phyloP scores from a whole-genome alignment of 192 early-diverging fungal genomes.

The Mortierella alpina region DNA sequence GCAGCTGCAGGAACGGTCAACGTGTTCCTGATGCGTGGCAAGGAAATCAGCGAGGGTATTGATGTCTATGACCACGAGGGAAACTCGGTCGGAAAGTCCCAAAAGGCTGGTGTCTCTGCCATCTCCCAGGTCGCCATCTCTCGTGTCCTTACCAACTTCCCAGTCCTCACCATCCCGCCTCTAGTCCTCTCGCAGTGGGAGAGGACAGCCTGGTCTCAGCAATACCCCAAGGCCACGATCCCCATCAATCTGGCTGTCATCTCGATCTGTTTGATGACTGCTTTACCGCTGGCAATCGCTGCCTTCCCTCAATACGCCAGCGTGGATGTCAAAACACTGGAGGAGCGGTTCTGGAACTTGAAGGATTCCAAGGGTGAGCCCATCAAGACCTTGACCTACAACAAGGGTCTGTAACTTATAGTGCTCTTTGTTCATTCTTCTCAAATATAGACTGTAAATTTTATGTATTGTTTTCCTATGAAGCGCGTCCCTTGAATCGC shows the following conservation, averaged over 20 bases:
- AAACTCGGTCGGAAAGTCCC: slow-evolving; percentile 72
- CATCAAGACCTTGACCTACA: slow-evolving; percentile 76
- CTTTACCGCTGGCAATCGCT: slow-evolving; percentile 82
- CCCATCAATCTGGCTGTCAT: slow-evolving; percentile 80
- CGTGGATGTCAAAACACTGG: slow-evolving; percentile 68
- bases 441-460: background rate
- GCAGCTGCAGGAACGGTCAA: slow-evolving; percentile 85
- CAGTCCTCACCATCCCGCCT: slow-evolving; percentile 78
- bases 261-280: slow-evolving; percentile 74
- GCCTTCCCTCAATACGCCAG: slow-evolving; percentile 80
- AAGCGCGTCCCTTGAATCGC: background rate
- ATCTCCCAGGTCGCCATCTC: slow-evolving; percentile 85
- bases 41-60: slow-evolving; percentile 85
- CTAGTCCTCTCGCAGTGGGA: slow-evolving; percentile 76
- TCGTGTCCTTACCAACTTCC: slow-evolving; percentile 77
- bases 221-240: slow-evolving; percentile 61
- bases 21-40: slow-evolving; percentile 86
- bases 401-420: slow-evolving; percentile 73
- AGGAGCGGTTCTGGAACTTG: slow-evolving; percentile 71
- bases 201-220: slow-evolving; percentile 65
- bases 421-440: background rate
- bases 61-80: slow-evolving; percentile 75
- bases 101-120: slow-evolving; percentile 71
- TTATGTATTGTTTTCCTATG: background rate
- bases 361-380: slow-evolving; percentile 67